Evolutionary conservation across 257 asterid species (phyloP).

Genomic region (Solanum gracilifrons): DNA sequence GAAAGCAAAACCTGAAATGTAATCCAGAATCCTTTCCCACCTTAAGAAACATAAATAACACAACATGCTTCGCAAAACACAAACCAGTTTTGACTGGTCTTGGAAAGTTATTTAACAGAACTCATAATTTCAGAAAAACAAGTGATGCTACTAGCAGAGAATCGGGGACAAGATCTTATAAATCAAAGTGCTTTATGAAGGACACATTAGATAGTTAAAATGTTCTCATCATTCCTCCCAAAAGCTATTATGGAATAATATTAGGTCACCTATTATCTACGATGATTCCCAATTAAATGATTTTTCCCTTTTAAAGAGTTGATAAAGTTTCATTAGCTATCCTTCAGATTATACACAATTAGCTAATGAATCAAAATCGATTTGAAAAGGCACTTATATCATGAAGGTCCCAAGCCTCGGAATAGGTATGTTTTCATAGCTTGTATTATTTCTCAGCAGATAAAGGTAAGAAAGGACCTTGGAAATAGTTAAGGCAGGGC

Average conservation of each 20-base stretch:
- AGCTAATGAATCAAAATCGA: neutral
- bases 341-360: neutral
- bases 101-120: neutral
- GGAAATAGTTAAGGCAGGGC: conserved; percentile 3
- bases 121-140: neutral
- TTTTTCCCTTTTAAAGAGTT: neutral
- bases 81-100: neutral
- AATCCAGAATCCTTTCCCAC: conserved; percentile 1
- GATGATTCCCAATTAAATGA: neutral
- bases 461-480: neutral
- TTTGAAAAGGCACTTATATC: neutral
- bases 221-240: neutral
- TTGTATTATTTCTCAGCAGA: neutral
- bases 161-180: neutral
- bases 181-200: neutral
- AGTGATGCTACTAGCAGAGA: neutral
- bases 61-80: neutral
- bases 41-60: neutral
- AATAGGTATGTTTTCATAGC: neutral
- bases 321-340: neutral
- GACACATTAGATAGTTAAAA: neutral
- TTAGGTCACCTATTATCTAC: neutral
- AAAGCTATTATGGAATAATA: neutral
- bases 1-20: conserved; percentile 67
- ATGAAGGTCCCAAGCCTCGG: neutral